A percentile compares a stretch with the other conserved stretches of the same genome.
Evolutionary conservation across 257 asterid genomes (phyloP).

Genomic region (Salvia rosmarinus): DNA sequence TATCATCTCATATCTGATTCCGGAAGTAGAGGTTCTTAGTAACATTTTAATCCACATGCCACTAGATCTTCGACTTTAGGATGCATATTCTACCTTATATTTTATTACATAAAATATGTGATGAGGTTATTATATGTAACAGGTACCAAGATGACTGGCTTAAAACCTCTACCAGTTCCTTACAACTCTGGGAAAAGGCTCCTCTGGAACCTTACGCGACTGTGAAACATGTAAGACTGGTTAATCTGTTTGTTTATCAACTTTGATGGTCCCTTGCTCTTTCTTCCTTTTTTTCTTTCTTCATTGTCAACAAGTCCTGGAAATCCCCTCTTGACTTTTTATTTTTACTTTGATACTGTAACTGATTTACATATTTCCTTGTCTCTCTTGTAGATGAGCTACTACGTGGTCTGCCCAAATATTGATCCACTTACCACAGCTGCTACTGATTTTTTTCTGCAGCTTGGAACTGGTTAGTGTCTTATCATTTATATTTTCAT

Average conservation of each 20-base stretch:
- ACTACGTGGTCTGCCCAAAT: conserved; percentile 96
- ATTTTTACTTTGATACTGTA: conserved; percentile 20
- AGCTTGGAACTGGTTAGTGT: conserved; percentile 95
- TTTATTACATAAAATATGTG: conserved; percentile 25
- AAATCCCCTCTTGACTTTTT: conserved; percentile 26
- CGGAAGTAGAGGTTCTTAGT: not conserved
- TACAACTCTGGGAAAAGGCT: conserved; percentile 97
- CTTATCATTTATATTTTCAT: conserved; percentile 29
- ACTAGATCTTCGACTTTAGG: conserved; percentile 17
- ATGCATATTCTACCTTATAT: conserved; percentile 16
- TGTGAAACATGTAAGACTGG: conserved; percentile 73
- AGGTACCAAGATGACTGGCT: conserved; percentile 99
- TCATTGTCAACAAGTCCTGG: conserved; percentile 26
- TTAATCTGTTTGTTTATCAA: conserved; percentile 11
- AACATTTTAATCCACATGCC: conserved; percentile 1
- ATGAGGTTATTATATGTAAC: conserved; percentile 36
- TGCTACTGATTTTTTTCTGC: conserved; percentile 94
- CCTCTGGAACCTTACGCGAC: conserved; percentile 98
- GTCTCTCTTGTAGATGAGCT: conserved; percentile 69
- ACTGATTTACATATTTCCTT: conserved; percentile 29
- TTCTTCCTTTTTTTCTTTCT: not conserved
- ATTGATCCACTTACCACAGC: conserved; percentile 91
- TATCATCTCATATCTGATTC: conserved; percentile 2
- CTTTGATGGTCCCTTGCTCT: conserved; percentile 21
- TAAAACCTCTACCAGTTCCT: conserved; percentile 81